Percentiles rank a stretch among this genome's conserved stretches.
Evolutionary conservation across 2,329 filamentous ascomycete genomes (phyloP).

Genomic region (Trichothecium roseum): DNA sequence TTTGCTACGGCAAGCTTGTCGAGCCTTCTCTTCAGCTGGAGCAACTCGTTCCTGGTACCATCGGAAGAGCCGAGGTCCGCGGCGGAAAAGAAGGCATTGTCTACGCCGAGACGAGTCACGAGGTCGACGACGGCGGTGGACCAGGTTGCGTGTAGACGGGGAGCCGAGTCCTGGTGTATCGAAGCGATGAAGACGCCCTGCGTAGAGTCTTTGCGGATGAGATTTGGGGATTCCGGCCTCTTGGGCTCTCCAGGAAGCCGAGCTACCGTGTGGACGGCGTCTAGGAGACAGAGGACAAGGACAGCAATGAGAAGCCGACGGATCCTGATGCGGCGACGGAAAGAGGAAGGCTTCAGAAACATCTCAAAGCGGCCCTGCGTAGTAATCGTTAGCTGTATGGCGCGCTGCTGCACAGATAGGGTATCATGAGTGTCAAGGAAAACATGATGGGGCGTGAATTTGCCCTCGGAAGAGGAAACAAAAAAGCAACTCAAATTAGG

Average conservation of each 20-base stretch:
- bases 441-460: no score
- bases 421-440: no score
- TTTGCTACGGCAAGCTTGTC: conserved; percentile 44
- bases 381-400: no score
- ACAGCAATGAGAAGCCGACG: conserved; percentile 3
- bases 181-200: conserved; percentile 52
- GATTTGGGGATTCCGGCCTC: not conserved
- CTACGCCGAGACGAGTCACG: conserved; percentile 44
- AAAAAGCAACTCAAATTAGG: no score
- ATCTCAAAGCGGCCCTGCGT: no score
- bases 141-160: conserved; percentile 52
- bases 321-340: conserved; percentile 2
- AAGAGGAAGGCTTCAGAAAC: not conserved
- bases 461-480: no score
- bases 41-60: conserved; percentile 52
- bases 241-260: conserved; percentile 1
- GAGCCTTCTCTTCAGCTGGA: conserved; percentile 43
- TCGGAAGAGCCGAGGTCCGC: conserved; percentile 62
- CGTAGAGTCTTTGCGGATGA: conserved; percentile 8
- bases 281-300: conserved; percentile 3
- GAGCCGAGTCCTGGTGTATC: conserved; percentile 57
- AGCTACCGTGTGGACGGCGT: not conserved
- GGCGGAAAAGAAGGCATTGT: conserved; percentile 59
- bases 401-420: no score
- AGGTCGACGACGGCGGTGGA: conserved; percentile 53